Percentiles rank a stretch among this genome's conserved stretches.
phyloP scores from a whole-genome alignment of 2,329 filamentous ascomycete species.

The Neofusicoccum sp. region DNA sequence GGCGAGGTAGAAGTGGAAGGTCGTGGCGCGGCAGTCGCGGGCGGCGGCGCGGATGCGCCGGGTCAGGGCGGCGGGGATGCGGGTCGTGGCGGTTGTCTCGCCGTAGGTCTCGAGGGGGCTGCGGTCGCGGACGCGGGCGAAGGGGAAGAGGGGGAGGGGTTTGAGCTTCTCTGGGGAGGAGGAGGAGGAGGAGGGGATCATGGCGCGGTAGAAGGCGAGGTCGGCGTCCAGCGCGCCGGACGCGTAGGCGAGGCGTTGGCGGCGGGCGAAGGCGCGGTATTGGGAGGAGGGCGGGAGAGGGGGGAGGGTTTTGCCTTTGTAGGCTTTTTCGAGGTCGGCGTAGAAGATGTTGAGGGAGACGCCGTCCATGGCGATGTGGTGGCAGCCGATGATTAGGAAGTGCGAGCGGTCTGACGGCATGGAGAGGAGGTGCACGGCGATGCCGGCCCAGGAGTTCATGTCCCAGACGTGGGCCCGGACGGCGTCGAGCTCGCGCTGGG shows the following conservation, averaged over 20 bases:
- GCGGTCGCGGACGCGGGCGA: conserved; percentile 25
- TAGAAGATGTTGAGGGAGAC: conserved; percentile 27
- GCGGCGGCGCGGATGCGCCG: conserved; percentile 1
- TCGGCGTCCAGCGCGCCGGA: neutral
- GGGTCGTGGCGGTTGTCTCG: no score
- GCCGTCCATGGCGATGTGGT: conserved; percentile 38
- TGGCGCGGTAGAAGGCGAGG: conserved; percentile 12
- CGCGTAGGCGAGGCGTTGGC: neutral
- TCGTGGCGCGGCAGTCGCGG: conserved; percentile 30
- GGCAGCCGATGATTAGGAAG: conserved; percentile 29
- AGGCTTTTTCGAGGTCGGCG: conserved; percentile 24
- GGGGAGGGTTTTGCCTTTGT: neutral
- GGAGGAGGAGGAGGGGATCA: neutral
- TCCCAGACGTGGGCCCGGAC: conserved; percentile 22
- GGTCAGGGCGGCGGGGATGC: neutral
- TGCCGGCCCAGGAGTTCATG: conserved; percentile 24
- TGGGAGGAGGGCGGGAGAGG: neutral
- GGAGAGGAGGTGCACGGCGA: conserved; percentile 24
- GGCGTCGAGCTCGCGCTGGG: neutral
- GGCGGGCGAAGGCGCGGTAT: neutral
- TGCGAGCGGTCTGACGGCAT: conserved; percentile 12
- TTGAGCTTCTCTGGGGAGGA: neutral
- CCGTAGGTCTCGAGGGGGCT: neutral
- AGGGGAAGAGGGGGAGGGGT: conserved; percentile 31
- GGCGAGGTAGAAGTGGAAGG: conserved; percentile 51